Base-by-base conservation (phyloP, 1,284 basidiomycete species). In the Apiotrichum porosum region DNA sequence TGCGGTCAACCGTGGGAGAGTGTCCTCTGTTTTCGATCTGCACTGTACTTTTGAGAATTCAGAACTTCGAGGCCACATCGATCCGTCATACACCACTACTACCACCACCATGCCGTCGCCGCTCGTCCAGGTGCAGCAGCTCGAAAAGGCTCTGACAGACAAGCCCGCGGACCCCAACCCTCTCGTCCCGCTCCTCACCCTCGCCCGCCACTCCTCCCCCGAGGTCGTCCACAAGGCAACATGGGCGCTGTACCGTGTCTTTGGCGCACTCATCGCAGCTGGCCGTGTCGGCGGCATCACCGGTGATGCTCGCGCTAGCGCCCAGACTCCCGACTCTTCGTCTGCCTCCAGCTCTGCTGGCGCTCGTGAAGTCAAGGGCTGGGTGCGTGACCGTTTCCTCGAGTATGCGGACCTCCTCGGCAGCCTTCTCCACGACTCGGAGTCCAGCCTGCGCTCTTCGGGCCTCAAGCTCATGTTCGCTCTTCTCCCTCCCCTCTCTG, bases 191-290 rank as follows among this genome's bases (percentile, higher is more conserved):
- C 80, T 95, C 8, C 68, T 91, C 44, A 75, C 81, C 14, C 72
- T 87, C 30, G 77, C 30, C 15, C 66, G 62, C 19, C 75, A 52
- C 34, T 46, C 42, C 13, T 56, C 52, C 73, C 70, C 83, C 0
- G 76, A 79, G 54, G 76, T 81, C 31, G 79, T 81, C 10, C 85
- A 85, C 48, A 89, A 85, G 62, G 82, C 81, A 0, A 77, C 90
- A 10, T 94, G 91, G 74, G 83, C 88, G 0, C 71, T 88, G 18
- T 92, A 94, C 70, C 77, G 89, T 23, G 77, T 85, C 15, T 92
- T 90, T 66, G 81, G 88, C 5, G 62, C 79, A 22, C 72, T 88
- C 24, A 78, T 90, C 35, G 71, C 77, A 6, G 76, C 77, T 39
- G 80, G 81, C 3, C 80, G 83, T 52, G 74, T 92, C 10, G 72